Conservation (phyloP, 2,329 filamentous ascomycete species). For the Calonectria leucothoes region DNA sequence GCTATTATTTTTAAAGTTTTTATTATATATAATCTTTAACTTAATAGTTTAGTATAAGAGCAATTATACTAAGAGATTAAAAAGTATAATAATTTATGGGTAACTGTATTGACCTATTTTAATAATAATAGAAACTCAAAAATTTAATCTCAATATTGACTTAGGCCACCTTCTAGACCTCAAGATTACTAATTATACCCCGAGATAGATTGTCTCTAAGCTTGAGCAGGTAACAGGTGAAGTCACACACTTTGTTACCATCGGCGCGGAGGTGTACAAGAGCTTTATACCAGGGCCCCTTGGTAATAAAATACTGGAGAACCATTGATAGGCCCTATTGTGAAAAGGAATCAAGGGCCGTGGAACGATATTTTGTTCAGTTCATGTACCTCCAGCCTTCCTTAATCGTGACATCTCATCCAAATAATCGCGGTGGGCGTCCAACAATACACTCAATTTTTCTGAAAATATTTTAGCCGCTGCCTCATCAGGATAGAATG, state of each 20-base stretch:
- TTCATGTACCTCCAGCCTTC: background rate
- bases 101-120: no score
- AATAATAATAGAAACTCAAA: no score
- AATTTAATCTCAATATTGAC: no score
- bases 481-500: slow-evolving; percentile 36
- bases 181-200: no score
- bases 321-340: background rate
- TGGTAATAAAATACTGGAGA: background rate
- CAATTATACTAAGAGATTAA: no score
- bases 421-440: slow-evolving; percentile 41
- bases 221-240: background rate
- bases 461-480: slow-evolving; percentile 43
- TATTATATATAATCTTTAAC: no score
- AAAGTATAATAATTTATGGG: no score
- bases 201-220: background rate
- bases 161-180: no score
- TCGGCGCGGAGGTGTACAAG: background rate
- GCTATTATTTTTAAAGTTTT: no score
- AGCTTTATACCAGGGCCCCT: background rate
- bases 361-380: background rate
- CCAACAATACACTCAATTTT: slow-evolving; percentile 44
- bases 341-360: no score
- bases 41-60: no score
- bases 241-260: background rate
- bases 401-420: slow-evolving; percentile 44